These are phyloP conservation scores for Alternaria ventricosa DNA, from an alignment of 2,329 filamentous ascomycete genomes.

Conservation along the genomic window DNA sequence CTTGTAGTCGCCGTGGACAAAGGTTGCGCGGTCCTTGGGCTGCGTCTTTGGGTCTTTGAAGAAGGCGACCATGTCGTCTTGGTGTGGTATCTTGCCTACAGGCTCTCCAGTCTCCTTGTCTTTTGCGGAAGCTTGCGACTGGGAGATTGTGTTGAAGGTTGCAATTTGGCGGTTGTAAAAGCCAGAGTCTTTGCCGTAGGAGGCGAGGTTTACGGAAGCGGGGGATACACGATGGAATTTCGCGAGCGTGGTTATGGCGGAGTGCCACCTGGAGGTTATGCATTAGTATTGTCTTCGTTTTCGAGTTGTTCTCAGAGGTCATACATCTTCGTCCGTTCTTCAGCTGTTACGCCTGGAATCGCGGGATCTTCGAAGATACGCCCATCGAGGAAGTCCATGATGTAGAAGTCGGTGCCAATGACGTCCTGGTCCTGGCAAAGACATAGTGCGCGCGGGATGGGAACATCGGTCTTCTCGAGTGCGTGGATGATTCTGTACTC, in stretches of 20 bases:
- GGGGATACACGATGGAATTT: constrained; percentile 80
- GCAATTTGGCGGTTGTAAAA: constrained; percentile 88
- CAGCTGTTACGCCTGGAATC: constrained; percentile 73
- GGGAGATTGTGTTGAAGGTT: constrained; percentile 81
- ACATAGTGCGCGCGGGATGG: constrained; percentile 81
- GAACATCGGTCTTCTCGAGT: constrained; percentile 78
- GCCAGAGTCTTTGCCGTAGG: constrained; percentile 74
- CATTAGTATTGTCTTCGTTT: neutral
- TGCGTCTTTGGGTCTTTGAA: constrained; percentile 73
- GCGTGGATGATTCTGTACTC: constrained; percentile 92
- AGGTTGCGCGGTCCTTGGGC: constrained; percentile 76
- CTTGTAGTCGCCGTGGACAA: constrained; percentile 97
- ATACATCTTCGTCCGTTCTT: constrained; percentile 75
- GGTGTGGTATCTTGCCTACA: constrained; percentile 84
- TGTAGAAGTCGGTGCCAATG: constrained; percentile 91
- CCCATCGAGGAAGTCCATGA: constrained; percentile 95
- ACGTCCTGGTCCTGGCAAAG: constrained; percentile 83
- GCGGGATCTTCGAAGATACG: constrained; percentile 90
- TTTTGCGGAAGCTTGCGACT: constrained; percentile 74
- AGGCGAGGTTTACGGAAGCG: constrained; percentile 69
- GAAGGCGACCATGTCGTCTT: constrained; percentile 79
- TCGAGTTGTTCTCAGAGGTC: neutral
- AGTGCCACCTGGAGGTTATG: constrained; percentile 71
- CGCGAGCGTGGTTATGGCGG: constrained; percentile 81
- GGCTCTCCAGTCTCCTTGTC: constrained; percentile 78